Conservation (phyloP, 176 grass and related monocot species). For the Secale cereale region DNA sequence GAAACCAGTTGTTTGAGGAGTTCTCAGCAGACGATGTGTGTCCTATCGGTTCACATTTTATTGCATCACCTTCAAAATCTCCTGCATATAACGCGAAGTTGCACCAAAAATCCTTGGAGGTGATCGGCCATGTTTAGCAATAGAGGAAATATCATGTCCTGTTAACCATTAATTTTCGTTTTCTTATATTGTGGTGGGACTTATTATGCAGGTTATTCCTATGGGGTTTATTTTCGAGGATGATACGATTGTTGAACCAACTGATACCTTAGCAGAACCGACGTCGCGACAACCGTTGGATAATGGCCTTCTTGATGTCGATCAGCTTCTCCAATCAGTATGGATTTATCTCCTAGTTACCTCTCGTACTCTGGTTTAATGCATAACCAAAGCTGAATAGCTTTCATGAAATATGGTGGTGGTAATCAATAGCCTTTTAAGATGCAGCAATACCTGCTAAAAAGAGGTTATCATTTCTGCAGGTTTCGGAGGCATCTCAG, state of each 20-base stretch:
- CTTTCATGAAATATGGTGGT: neutral
- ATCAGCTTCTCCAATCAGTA: constrained; percentile 84
- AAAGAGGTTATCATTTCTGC: constrained; percentile 15
- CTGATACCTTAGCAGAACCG: constrained; percentile 42
- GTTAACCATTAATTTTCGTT: neutral
- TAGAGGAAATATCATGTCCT: neutral
- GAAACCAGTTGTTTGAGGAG: constrained; percentile 79
- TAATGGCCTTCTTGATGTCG: constrained; percentile 54
- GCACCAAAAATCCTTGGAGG: constrained; percentile 59
- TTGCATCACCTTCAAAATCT: constrained; percentile 44
- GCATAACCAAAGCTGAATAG: neutral
- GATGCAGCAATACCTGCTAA: constrained; percentile 4
- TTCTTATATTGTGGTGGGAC: constrained; percentile 25
- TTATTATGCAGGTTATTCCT: constrained; percentile 62
- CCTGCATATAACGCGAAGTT: constrained; percentile 20
- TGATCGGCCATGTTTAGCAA: constrained; percentile 24
- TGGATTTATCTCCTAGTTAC: neutral
- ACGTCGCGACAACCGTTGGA: constrained; percentile 24
- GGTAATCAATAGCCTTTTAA: neutral
- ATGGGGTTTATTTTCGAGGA: constrained; percentile 67
- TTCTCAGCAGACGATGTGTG: constrained; percentile 70
- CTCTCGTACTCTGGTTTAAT: constrained; percentile 8
- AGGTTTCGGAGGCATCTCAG: constrained; percentile 61
- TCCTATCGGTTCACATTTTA: constrained; percentile 60
- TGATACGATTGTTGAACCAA: constrained; percentile 59